A percentile compares a stretch with the other conserved stretches of the same genome.
phyloP scores from a whole-genome alignment of 805 yeast species.

The Cyberlindnera petersonii region DNA sequence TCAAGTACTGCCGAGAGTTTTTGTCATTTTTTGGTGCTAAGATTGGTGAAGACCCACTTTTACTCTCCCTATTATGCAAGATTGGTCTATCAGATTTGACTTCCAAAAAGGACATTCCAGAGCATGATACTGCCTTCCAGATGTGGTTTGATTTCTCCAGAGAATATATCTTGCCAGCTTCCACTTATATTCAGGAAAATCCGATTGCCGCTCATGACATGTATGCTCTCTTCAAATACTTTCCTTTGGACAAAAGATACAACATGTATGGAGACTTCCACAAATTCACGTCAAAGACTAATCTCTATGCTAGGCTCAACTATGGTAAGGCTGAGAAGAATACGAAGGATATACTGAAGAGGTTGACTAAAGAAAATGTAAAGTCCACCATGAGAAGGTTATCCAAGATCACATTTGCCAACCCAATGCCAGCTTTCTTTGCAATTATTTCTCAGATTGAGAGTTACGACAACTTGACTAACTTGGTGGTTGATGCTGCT shows the following conservation, averaged over 20 bases:
- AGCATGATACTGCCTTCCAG: slow-evolving; percentile 21
- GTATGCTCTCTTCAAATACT: slow-evolving; percentile 48
- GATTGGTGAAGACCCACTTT: slow-evolving; percentile 42
- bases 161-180: slow-evolving; percentile 60
- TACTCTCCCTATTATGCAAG: slow-evolving; percentile 58
- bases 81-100: slow-evolving; percentile 44
- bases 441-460: slow-evolving; percentile 79
- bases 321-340: slow-evolving; percentile 69
- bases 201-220: slow-evolving; percentile 60
- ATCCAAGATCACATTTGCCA: slow-evolving; percentile 66
- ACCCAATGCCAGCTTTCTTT: slow-evolving; percentile 74
- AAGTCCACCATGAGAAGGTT: slow-evolving; percentile 66
- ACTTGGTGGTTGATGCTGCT: slow-evolving; percentile 74
- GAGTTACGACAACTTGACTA: slow-evolving; percentile 83
- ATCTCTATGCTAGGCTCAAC: slow-evolving; percentile 52
- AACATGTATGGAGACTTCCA: slow-evolving; percentile 78
- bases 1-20: slow-evolving; percentile 44
- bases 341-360: slow-evolving; percentile 71
- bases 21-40: slow-evolving; percentile 53
- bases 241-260: slow-evolving; percentile 61
- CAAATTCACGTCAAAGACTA: slow-evolving; percentile 51
- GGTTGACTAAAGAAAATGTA: slow-evolving; percentile 78
- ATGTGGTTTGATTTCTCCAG: slow-evolving; percentile 62
- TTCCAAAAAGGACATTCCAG: slow-evolving; percentile 7
- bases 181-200: slow-evolving; percentile 45